Base-by-base conservation (phyloP, 2,329 filamentous ascomycete genomes). In the Colletotrichum brevisporum region DNA sequence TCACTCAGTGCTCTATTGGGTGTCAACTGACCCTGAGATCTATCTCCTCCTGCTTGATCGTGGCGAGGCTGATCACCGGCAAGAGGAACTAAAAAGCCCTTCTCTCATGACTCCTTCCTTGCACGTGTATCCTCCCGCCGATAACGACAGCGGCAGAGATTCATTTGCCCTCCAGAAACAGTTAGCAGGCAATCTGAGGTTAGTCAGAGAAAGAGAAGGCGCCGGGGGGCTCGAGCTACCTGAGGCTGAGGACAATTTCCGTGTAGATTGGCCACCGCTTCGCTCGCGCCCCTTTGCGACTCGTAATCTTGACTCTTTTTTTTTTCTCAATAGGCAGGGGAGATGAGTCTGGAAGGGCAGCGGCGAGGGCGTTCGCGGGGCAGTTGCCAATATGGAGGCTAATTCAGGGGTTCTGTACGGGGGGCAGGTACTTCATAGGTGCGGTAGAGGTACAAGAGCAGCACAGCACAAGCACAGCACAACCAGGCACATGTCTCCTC, bases 191-290 rank as follows among this genome's bases (percentile, higher is more conserved):
- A 5, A 12, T 3, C 41, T 39, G 13, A 13, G 36, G 13, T 39
- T 39, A 39, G 9, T 8, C 3, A 39, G 36, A 39, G 13, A 26
- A 51, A 27, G 39, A 45, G 16, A 45, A 45, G 39, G 50, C 26
- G 39, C 41, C 16, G 43, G 43, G 61, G 60, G 52, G 15, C 48
- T 52, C 65, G 55, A 43, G 55, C 66, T 55, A 66, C 62, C 66
- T 66, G 62, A 69, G 50, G 31, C 31, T 36, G 31, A 36, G 31
- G 50, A 50, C 66, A 66, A 69, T 69, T 69, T 69, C 66, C 62
- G 66, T 54, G 36, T 45, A 45, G 54, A 60, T 66, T 69, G 62
- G 66, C 58, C 21, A 18, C 18, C 31, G 31, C 9, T 26, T 50
- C 43, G 61, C 61, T 65, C 61, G 61, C 52, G 55, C 62, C 66